phyloP scores from a whole-genome alignment of 169 alveolate species.

The Plasmodium relictum region DNA sequence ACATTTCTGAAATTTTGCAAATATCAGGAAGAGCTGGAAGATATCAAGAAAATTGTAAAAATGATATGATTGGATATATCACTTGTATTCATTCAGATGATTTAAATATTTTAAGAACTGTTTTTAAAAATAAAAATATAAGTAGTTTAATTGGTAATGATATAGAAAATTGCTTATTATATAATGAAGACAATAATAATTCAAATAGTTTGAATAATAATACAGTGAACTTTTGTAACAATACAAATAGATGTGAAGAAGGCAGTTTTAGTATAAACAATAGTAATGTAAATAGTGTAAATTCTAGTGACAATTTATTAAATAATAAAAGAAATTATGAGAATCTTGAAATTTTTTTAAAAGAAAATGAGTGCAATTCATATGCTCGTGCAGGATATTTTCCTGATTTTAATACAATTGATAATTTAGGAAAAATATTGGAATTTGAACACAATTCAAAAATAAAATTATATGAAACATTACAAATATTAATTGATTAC shows the following conservation, averaged over 20 bases:
- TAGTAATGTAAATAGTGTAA: not conserved
- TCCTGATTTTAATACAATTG: constrained; percentile 29
- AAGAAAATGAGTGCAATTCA: not conserved
- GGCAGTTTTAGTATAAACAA: not conserved
- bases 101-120: constrained; percentile 15
- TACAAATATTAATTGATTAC: constrained; percentile 39
- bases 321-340: not conserved
- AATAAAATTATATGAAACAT: constrained; percentile 46
- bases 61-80: constrained; percentile 30
- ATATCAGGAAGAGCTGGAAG: constrained; percentile 96
- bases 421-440: constrained; percentile 25
- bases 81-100: constrained; percentile 52
- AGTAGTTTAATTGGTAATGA: constrained; percentile 1
- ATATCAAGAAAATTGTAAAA: constrained; percentile 36
- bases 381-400: constrained; percentile 38
- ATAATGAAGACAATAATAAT: no score
- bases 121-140: constrained; percentile 24
- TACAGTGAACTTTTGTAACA: not conserved
- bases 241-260: not conserved
- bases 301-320: not conserved
- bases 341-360: not conserved
- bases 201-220: not conserved
- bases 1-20: constrained; percentile 88
- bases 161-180: not conserved
- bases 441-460: constrained; percentile 66